Evolutionary conservation across 768 basidiomycete genomes (phyloP).

Genomic region (Termitomyces titanicus): DNA sequence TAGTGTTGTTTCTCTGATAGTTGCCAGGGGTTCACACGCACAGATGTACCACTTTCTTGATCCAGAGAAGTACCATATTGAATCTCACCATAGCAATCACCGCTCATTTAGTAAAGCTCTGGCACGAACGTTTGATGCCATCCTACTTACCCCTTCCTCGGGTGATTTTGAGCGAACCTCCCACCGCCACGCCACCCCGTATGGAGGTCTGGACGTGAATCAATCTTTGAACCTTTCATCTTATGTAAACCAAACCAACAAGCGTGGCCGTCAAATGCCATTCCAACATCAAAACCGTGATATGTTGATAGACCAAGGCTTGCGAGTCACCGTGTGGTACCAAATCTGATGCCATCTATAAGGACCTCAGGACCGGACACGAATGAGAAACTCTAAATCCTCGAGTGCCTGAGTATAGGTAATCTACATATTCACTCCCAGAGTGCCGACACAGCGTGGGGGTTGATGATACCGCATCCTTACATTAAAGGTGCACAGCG

Average conservation of each 20-base stretch:
- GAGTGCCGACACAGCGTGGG: too few relatives aligned
- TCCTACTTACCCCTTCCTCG: neutral
- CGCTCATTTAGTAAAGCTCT: too few relatives aligned
- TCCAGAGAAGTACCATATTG: too few relatives aligned
- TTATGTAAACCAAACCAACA: too few relatives aligned
- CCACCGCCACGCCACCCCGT: neutral
- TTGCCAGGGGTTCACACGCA: neutral
- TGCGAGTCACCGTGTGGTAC: neutral
- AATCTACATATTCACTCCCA: too few relatives aligned
- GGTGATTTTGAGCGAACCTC: neutral
- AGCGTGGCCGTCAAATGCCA: neutral
- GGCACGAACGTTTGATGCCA: too few relatives aligned
- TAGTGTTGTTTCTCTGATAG: neutral
- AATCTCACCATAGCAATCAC: too few relatives aligned
- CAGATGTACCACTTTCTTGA: neutral
- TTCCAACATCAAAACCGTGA: neutral
- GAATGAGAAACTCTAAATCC: neutral
- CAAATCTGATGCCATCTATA: neutral
- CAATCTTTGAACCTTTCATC: too few relatives aligned
- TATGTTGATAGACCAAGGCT: neutral
- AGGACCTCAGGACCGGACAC: neutral
- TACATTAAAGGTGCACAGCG: too few relatives aligned
- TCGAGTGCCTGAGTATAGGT: too few relatives aligned
- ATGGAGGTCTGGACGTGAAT: too few relatives aligned
- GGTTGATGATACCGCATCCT: too few relatives aligned